These are phyloP conservation scores for Globisporangium lucens DNA, from an alignment of 352 stramenopile genomes.

Conservation along the genomic window DNA sequence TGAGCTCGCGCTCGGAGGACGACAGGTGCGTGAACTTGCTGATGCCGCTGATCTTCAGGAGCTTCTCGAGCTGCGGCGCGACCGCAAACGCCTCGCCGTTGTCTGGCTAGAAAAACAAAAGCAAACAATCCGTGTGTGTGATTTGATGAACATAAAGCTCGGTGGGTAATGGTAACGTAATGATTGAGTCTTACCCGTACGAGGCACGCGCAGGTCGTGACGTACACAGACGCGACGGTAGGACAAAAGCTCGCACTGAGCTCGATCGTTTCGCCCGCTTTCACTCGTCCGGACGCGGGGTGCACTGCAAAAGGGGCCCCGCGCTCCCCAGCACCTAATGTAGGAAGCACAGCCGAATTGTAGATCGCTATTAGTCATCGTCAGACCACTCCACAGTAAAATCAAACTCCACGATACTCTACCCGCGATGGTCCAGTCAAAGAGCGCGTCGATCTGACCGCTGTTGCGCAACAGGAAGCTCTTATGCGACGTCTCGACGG, in stretches of 20 bases:
- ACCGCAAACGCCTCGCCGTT: slow-evolving; percentile 19
- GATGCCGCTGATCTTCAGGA: slow-evolving; percentile 86
- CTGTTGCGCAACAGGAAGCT: slow-evolving; percentile 82
- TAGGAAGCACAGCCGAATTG: neutral
- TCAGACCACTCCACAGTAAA: neutral
- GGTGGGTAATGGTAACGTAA: too few relatives aligned
- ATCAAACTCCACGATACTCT: neutral
- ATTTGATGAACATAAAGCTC: too few relatives aligned
- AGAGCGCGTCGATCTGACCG: slow-evolving; percentile 83
- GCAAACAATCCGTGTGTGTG: neutral
- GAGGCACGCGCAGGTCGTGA: slow-evolving; percentile 67
- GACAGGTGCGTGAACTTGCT: slow-evolving; percentile 90
- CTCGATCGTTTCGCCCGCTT: slow-evolving; percentile 55
- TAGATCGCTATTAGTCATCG: neutral
- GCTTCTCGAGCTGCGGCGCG: slow-evolving; percentile 30
- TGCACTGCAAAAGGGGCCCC: slow-evolving; percentile 75
- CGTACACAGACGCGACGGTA: slow-evolving; percentile 76
- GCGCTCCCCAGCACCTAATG: slow-evolving; percentile 45
- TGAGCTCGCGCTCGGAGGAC: slow-evolving; percentile 69
- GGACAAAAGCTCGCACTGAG: slow-evolving; percentile 78
- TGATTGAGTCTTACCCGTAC: slow-evolving; percentile 32
- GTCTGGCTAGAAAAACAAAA: slow-evolving; percentile 25
- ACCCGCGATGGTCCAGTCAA: slow-evolving; percentile 81
- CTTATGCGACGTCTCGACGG: slow-evolving; percentile 69
- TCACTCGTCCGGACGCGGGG: slow-evolving; percentile 62